phyloP scores from a whole-genome alignment of 495 filamentous ascomycete genomes.

The Xylaria venustula region DNA sequence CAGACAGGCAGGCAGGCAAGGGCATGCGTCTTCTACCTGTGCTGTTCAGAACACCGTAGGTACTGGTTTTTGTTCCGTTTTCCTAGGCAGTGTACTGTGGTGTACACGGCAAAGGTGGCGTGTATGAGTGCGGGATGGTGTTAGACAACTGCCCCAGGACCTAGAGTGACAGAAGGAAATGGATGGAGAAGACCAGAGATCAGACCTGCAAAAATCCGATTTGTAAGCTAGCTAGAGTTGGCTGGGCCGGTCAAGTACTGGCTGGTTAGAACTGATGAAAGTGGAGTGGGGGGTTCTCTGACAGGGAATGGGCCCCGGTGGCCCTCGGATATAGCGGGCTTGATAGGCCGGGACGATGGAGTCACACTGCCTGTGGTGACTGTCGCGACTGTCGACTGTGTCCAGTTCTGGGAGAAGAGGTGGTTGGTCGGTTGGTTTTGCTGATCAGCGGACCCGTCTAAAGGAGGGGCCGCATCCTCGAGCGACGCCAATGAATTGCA shows the following conservation, averaged over 20 bases:
- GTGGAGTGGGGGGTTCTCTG: conserved; percentile 20
- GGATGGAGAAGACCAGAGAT: background rate
- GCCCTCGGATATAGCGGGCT: conserved; percentile 28
- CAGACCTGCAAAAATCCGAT: conserved; percentile 9
- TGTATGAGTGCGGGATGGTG: background rate
- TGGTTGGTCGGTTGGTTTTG: background rate
- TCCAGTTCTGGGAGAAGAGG: background rate
- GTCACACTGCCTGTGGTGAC: background rate
- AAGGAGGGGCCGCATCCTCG: background rate
- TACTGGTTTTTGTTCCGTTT: too few relatives aligned
- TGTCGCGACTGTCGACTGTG: background rate
- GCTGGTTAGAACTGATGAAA: conserved; percentile 6
- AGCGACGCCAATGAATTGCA: background rate
- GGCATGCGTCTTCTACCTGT: background rate
- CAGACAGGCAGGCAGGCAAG: background rate
- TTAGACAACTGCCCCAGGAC: background rate
- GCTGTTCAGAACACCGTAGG: too few relatives aligned
- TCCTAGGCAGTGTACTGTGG: background rate
- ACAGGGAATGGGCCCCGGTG: background rate
- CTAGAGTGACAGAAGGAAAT: conserved; percentile 3
- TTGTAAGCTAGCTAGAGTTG: conserved; percentile 15
- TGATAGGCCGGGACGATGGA: background rate
- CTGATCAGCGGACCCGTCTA: background rate
- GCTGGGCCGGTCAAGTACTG: background rate
- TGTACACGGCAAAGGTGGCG: background rate